Evolutionary conservation across 2,329 filamentous ascomycete species (phyloP).

Genomic region (Domatiomyces catenatus): DNA sequence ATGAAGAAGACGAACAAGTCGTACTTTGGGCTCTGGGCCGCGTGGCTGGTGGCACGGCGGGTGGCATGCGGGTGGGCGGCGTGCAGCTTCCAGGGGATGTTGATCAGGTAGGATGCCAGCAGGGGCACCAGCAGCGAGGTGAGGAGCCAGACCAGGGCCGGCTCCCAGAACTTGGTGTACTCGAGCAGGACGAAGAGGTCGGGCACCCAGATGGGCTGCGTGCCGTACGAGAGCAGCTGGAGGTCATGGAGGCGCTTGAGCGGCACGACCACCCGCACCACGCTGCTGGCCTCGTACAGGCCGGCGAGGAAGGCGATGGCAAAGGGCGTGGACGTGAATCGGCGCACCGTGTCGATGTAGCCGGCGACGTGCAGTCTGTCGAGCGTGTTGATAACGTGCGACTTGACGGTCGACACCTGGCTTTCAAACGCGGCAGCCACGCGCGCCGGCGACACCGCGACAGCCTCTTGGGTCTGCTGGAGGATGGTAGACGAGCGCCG

Average conservation of each 20-base stretch:
- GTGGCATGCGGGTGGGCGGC: slow-evolving; percentile 22
- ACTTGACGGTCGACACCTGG: slow-evolving; percentile 17
- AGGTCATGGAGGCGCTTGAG: slow-evolving; percentile 41
- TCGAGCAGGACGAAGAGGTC: slow-evolving; percentile 62
- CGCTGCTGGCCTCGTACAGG: slow-evolving; percentile 57
- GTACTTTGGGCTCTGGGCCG: slow-evolving; percentile 28
- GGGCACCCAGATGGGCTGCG: slow-evolving; percentile 52
- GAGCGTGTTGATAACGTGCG: slow-evolving; percentile 59
- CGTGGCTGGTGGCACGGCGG: slow-evolving; percentile 20
- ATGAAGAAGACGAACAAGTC: slow-evolving; percentile 88
- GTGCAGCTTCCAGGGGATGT: slow-evolving; percentile 47
- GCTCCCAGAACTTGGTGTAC: slow-evolving; percentile 67
- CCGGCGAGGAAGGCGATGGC: slow-evolving; percentile 55
- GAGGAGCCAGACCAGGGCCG: slow-evolving; percentile 58
- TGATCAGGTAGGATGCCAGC: slow-evolving; percentile 74
- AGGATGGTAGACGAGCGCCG: neutral
- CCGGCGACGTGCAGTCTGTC: slow-evolving; percentile 59
- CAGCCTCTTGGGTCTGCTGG: neutral
- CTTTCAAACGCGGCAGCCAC: neutral
- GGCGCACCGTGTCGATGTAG: slow-evolving; percentile 49
- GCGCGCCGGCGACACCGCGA: neutral
- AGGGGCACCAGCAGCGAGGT: slow-evolving; percentile 59
- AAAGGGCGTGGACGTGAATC: slow-evolving; percentile 54
- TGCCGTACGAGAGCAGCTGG: slow-evolving; percentile 37
- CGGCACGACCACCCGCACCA: slow-evolving; percentile 34